Evolutionary conservation across 805 yeast species (phyloP).

Genomic region (Kuraishia capsulata): DNA sequence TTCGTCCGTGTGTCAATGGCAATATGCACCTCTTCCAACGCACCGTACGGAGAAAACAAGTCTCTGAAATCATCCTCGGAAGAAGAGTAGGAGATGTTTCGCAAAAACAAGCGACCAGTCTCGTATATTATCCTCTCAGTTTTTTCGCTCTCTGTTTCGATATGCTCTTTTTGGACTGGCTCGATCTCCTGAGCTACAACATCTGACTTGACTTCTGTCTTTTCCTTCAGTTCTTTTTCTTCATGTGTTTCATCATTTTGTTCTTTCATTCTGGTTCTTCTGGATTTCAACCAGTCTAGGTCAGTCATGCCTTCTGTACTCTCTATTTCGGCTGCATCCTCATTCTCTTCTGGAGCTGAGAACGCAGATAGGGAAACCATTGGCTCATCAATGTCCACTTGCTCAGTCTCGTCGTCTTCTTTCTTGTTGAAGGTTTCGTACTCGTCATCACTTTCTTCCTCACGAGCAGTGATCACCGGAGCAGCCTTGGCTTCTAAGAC

Average conservation of each 20-base stretch:
- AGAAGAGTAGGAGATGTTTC: slow-evolving; percentile 77
- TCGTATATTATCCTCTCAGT: slow-evolving; percentile 41
- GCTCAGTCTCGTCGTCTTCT: slow-evolving; percentile 29
- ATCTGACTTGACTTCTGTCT: slow-evolving; percentile 6
- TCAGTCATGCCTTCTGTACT: slow-evolving; percentile 47
- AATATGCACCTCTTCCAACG: slow-evolving; percentile 79
- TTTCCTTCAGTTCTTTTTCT: slow-evolving; percentile 5
- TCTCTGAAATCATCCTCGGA: slow-evolving; percentile 68
- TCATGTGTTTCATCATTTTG: slow-evolving; percentile 10
- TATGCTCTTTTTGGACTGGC: slow-evolving; percentile 1
- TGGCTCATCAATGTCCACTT: too few species aligned
- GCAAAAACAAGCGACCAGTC: slow-evolving; percentile 78
- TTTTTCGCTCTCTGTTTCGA: slow-evolving; percentile 33
- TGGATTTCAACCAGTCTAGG: slow-evolving; percentile 77
- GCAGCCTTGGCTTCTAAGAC: slow-evolving; percentile 26
- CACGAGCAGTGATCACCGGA: slow-evolving; percentile 20
- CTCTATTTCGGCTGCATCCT: slow-evolving; percentile 2
- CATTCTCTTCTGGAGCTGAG: slow-evolving; percentile 1
- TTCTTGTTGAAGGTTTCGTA: slow-evolving; percentile 35
- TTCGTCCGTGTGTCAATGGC: slow-evolving; percentile 90
- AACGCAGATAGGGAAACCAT: slow-evolving; percentile 21
- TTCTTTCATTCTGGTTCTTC: slow-evolving; percentile 64
- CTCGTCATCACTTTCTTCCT: slow-evolving; percentile 41
- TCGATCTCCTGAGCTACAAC: slow-evolving; percentile 12
- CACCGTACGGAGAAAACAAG: slow-evolving; percentile 62